Evolutionary conservation across 2,329 filamentous ascomycete genomes (phyloP).

Genomic region (Metarhizium robertsii): DNA sequence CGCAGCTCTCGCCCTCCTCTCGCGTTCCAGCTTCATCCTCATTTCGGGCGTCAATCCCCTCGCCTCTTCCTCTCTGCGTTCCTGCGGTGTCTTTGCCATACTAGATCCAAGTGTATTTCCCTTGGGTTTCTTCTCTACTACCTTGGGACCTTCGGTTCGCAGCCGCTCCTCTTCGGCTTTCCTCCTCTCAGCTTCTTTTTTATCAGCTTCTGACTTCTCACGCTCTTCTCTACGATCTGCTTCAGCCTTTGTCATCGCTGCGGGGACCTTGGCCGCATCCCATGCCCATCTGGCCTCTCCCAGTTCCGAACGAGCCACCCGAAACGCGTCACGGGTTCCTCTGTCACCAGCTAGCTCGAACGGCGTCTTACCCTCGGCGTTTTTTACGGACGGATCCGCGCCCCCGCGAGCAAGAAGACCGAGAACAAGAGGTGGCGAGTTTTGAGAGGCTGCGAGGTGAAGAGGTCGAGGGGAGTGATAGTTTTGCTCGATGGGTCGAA

Average conservation of each 20-base stretch:
- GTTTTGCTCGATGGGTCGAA: conserved; percentile 62
- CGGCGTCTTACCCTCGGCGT: conserved; percentile 69
- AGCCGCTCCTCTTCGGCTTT: conserved; percentile 67
- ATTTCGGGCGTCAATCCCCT: conserved; percentile 84
- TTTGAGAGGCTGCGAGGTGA: conserved; percentile 76
- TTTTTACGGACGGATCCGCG: conserved; percentile 63
- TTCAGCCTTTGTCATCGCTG: conserved; percentile 60
- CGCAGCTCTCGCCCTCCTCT: conserved; percentile 81
- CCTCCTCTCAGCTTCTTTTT: conserved; percentile 60
- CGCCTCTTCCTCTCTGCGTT: conserved; percentile 73
- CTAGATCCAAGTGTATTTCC: conserved; percentile 42
- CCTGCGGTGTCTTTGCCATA: conserved; percentile 64
- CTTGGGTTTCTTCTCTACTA: conserved; percentile 39
- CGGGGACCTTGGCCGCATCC: conserved; percentile 64
- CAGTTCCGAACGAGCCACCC: conserved; percentile 73
- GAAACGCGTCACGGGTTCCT: conserved; percentile 80
- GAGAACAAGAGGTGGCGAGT: conserved; percentile 65
- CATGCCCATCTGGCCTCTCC: conserved; percentile 73
- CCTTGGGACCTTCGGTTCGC: conserved; percentile 53
- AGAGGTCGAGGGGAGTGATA: conserved; percentile 76
- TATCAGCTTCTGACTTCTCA: conserved; percentile 60
- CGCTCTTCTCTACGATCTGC: conserved; percentile 58
- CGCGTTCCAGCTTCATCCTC: conserved; percentile 72
- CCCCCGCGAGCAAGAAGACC: conserved; percentile 67
- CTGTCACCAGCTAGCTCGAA: conserved; percentile 86